phyloP scores from a whole-genome alignment of 257 asterid genomes.

The Solanum sparsipilum region DNA sequence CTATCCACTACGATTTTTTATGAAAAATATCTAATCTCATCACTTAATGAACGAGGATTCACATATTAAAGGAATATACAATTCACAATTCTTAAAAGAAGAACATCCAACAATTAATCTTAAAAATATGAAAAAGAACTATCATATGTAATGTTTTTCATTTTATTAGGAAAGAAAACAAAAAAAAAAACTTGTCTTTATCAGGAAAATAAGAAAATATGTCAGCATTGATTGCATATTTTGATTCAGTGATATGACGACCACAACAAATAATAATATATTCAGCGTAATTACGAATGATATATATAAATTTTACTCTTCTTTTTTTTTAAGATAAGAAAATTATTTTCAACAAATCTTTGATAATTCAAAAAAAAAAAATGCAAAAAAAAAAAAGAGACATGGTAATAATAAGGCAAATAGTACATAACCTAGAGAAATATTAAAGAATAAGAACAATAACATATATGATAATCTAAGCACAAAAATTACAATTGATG shows the following conservation, averaged over 20 bases:
- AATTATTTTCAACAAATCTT: too few species aligned
- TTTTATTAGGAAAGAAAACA: not conserved
- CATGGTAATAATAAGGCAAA: not conserved
- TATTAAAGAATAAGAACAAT: not conserved
- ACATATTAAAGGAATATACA: constrained; percentile 11
- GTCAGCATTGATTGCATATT: not conserved
- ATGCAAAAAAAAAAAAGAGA: too few species aligned
- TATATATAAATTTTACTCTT: too few species aligned
- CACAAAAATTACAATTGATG: not conserved
- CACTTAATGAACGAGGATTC: not conserved
- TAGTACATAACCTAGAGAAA: not conserved
- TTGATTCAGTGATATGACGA: not conserved
- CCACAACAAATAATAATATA: not conserved
- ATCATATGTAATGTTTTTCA: not conserved
- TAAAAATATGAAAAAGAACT: not conserved
- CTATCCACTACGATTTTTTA: not conserved
- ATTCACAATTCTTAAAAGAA: not conserved
- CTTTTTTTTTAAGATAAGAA: too few species aligned
- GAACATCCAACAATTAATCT: not conserved
- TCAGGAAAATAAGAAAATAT: not conserved
- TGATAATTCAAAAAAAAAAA: too few species aligned
- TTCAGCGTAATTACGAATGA: not conserved
- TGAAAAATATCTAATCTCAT: not conserved
- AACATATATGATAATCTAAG: not conserved
- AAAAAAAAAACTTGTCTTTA: not conserved